Conservation (phyloP, 83 land plant species). For the Thuja plicata region DNA sequence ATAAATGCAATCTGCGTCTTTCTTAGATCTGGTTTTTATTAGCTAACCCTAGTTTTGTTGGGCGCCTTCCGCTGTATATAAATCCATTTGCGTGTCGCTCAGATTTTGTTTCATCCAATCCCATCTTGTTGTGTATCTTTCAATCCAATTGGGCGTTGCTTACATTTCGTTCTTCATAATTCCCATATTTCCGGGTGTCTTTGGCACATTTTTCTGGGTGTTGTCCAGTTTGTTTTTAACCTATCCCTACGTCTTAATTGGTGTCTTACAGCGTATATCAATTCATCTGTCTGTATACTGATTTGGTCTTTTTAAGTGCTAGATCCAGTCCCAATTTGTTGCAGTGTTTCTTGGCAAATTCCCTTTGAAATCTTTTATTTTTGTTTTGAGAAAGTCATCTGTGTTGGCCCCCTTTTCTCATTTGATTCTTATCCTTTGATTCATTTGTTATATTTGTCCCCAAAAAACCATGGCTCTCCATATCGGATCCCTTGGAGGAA, state of each 20-base stretch:
- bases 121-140: neutral
- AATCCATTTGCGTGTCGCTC: neutral
- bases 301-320: neutral
- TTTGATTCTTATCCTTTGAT: neutral
- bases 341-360: neutral
- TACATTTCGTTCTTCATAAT: neutral
- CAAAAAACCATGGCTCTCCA: slow-evolving; percentile 60
- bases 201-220: neutral
- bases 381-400: neutral
- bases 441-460: neutral
- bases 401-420: neutral
- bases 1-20: neutral
- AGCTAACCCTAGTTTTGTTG: neutral
- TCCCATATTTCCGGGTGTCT: neutral
- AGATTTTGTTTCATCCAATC: neutral
- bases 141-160: neutral
- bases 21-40: neutral
- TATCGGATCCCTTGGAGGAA: slow-evolving; percentile 38
- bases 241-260: neutral
- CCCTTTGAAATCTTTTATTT: no score
- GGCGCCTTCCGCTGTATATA: neutral
- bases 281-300: neutral
- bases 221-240: neutral
- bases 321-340: neutral
- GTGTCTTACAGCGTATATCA: neutral